Conservation (phyloP, 1,139 yeast species). For the Hanseniaspora uvarum region DNA sequence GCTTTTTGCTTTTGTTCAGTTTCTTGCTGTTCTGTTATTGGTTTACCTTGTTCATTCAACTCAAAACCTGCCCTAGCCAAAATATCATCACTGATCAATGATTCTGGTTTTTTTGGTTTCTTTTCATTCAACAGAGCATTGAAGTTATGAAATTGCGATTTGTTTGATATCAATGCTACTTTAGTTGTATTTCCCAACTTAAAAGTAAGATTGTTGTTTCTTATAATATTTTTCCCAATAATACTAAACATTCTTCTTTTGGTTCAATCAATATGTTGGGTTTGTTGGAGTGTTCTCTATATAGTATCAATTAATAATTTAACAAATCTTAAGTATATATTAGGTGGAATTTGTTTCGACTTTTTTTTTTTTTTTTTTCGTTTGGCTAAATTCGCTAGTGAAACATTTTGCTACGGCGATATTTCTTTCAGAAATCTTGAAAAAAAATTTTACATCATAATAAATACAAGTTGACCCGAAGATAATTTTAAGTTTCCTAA, state of each 20-base stretch:
- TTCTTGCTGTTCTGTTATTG: conserved; percentile 20
- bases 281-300: not conserved
- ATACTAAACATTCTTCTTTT: conserved; percentile 1
- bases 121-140: conserved; percentile 23
- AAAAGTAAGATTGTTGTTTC: not conserved
- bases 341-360: not conserved
- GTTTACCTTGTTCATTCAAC: conserved; percentile 28
- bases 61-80: conserved; percentile 78
- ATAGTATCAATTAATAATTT: too few relatives aligned
- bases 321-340: too few relatives aligned
- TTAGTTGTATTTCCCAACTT: not conserved
- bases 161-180: not conserved
- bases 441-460: not conserved
- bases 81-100: conserved; percentile 70
- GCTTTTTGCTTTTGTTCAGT: conserved; percentile 24
- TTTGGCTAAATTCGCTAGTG: too few relatives aligned
- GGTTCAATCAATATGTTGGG: not conserved
- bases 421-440: not conserved
- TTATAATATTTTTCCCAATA: conserved; percentile 7
- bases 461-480: not conserved
- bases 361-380: not conserved
- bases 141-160: conserved; percentile 13
- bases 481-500: not conserved
- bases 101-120: conserved; percentile 34
- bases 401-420: not conserved